phyloP scores from a whole-genome alignment of 148 eudicot genomes.

The Rhododendron williamsianum region DNA sequence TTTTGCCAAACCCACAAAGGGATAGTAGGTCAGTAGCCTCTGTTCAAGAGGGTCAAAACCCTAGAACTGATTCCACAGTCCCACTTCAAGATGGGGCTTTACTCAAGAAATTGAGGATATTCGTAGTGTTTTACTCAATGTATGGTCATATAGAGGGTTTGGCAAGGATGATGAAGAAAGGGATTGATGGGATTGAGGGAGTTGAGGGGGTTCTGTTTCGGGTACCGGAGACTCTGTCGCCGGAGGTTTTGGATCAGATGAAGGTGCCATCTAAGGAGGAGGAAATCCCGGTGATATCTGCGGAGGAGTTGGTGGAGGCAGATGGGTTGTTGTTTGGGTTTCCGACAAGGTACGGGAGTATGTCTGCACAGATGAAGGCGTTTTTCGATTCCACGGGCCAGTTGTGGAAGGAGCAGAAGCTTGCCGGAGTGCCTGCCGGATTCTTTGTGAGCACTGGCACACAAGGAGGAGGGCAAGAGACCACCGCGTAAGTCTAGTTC shows the following conservation, averaged over 20 bases:
- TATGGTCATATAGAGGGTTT: conserved; percentile 75
- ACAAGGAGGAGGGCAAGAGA: conserved; percentile 95
- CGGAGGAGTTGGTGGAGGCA: conserved; percentile 43
- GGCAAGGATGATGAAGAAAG: conserved; percentile 65
- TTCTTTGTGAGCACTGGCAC: conserved; percentile 89
- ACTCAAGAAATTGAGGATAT: conserved; percentile 36
- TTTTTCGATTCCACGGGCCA: conserved; percentile 74
- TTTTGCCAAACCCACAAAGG: conserved; percentile 12
- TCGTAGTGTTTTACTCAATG: conserved; percentile 77
- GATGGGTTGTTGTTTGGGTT: conserved; percentile 89
- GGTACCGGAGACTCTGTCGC: conserved; percentile 64
- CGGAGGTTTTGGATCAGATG: conserved; percentile 58
- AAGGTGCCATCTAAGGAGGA: conserved; percentile 63
- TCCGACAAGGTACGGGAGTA: conserved; percentile 80
- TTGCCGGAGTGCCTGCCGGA: conserved; percentile 89
- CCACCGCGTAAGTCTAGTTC: conserved; percentile 64
- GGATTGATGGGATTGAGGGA: conserved; percentile 65
- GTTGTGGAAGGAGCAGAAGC: conserved; percentile 74
- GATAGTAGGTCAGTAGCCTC: conserved; percentile 9
- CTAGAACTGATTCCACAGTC: neutral
- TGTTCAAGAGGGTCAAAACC: conserved; percentile 1
- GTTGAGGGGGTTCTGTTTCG: conserved; percentile 66
- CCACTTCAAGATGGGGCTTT: conserved; percentile 15
- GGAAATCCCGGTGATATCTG: conserved; percentile 52
- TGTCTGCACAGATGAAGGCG: conserved; percentile 95